phyloP scores from a whole-genome alignment of 2,329 filamentous ascomycete species.

The Geosmithia putterillii region DNA sequence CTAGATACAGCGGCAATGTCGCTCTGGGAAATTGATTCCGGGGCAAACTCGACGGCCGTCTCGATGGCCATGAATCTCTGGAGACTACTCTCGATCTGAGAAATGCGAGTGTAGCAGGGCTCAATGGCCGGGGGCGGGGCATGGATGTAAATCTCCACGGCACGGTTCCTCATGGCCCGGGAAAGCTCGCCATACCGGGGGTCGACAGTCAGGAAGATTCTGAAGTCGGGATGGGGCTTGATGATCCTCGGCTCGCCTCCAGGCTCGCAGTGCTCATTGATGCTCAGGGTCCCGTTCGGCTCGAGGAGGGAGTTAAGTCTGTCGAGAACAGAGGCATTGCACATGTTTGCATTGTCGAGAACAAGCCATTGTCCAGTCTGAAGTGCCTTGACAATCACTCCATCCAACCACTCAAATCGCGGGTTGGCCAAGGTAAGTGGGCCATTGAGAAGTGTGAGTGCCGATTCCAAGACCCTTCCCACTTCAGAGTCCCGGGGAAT shows the following conservation, averaged over 20 bases:
- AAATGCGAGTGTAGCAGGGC: constrained; percentile 23
- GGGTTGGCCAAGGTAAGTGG: constrained; percentile 54
- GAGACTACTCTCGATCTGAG: constrained; percentile 35
- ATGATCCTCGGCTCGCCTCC: constrained; percentile 74
- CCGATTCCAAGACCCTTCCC: constrained; percentile 31
- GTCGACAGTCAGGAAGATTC: constrained; percentile 90
- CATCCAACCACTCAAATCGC: constrained; percentile 92
- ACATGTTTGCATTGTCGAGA: constrained; percentile 94
- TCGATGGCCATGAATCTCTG: constrained; percentile 21
- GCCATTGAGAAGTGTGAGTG: constrained; percentile 35
- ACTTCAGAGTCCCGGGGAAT: constrained; percentile 33
- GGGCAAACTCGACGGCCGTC: background rate
- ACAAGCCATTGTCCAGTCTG: constrained; percentile 84
- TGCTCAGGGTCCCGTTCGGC: constrained; percentile 72
- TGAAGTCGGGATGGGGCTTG: constrained; percentile 72
- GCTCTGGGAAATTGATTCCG: background rate
- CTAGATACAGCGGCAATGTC: background rate
- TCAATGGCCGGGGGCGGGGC: constrained; percentile 19
- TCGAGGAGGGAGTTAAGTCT: constrained; percentile 90
- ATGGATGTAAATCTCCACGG: constrained; percentile 75
- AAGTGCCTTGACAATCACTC: constrained; percentile 77
- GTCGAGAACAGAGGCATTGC: constrained; percentile 88
- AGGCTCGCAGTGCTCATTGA: constrained; percentile 83
- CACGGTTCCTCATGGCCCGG: constrained; percentile 90
- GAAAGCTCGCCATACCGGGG: constrained; percentile 87